Base-by-base conservation (phyloP, 75 land plant genomes). In the Pseudotsuga menziesii region DNA sequence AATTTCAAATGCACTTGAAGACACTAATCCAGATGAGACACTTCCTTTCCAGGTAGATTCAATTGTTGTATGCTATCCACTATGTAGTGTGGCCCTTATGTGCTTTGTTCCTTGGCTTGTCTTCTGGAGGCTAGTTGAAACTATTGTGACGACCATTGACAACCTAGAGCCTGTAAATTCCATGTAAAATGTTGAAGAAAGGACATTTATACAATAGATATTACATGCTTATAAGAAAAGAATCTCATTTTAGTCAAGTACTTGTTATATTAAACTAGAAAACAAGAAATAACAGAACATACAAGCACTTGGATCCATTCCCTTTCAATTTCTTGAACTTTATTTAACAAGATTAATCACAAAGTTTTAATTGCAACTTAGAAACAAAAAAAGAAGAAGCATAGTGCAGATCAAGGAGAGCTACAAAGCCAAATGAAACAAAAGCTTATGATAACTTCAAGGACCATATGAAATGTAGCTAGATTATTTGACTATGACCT, bases 81-180 rank as follows among this genome's bases (percentile, higher is more conserved):
- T 23, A 15, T 32, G 4, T 20, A 32, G 4, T 39, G 72, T 39
- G 52, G 25, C 72, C 72, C 20, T 39, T 2, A 39, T 19, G 6
- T 69, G 39, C 52, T 69, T 22, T 9, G 23, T 27, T n/a, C 11
- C 4, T 69, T 69, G 72, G 52, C 72, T 69, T 69, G 72, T 69
- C 23, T 35, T 69, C 52, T 69, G 72, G 52, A 69, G 41, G 41
- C 52, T 69, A 36, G 19, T 35, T 69, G 23, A n/a, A 20, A 36
- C 12, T 39, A 69, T 52, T 39, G n/a, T 44, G 20, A 44, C 8
- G 52, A 7, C 52, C 8, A 19, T 23, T 39, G 35, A 69, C 9
- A 69, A 69, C 35, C 39, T 52, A 69, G 72, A 8, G 41, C 72
- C 52, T 20, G 17, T 52, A 69, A 19, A 69, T 36, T 69, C 16